Conservation (phyloP, 805 yeast species). For the Candida insectorum region DNA sequence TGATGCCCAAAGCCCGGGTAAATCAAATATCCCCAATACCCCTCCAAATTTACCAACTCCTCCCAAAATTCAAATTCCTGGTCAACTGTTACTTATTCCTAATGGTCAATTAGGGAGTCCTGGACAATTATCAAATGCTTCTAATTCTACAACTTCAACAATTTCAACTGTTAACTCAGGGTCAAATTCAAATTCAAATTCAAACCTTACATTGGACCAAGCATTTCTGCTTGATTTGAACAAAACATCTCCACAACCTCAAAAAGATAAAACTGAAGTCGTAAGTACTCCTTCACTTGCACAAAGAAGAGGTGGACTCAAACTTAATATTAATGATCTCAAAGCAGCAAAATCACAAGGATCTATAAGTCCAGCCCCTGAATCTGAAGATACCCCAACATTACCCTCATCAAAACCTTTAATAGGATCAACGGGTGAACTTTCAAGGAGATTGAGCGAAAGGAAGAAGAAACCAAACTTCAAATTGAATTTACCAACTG, state of each 20-base stretch:
- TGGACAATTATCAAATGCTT: neutral
- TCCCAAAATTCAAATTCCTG: too few relatives aligned
- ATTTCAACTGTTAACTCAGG: neutral
- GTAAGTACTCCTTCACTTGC: conserved; percentile 44
- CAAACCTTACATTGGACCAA: conserved; percentile 3
- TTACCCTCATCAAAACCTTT: conserved; percentile 1
- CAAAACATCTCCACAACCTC: neutral
- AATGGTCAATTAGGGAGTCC: conserved; percentile 3
- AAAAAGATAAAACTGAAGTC: neutral
- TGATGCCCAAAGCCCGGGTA: conserved; percentile 7
- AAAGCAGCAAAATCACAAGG: conserved; percentile 18
- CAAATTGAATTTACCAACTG: conserved; percentile 28
- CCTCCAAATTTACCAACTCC: neutral
- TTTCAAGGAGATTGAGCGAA: conserved; percentile 35
- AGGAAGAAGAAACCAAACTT: conserved; percentile 39
- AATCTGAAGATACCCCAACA: conserved; percentile 5
- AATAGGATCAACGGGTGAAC: conserved; percentile 27
- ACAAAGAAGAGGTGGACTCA: conserved; percentile 51
- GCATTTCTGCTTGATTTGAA: too few relatives aligned
- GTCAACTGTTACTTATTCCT: too few relatives aligned
- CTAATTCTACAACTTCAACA: conserved; percentile 1
- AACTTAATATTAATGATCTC: conserved; percentile 37
- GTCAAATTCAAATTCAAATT: conserved; percentile 10
- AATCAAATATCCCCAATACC: conserved; percentile 1
- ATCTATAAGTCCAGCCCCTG: conserved; percentile 14